Percentiles rank a stretch among this genome's conserved stretches.
Evolutionary conservation across 148 eudicot genomes (phyloP).

Genomic region (Chenopodium suecicum): DNA sequence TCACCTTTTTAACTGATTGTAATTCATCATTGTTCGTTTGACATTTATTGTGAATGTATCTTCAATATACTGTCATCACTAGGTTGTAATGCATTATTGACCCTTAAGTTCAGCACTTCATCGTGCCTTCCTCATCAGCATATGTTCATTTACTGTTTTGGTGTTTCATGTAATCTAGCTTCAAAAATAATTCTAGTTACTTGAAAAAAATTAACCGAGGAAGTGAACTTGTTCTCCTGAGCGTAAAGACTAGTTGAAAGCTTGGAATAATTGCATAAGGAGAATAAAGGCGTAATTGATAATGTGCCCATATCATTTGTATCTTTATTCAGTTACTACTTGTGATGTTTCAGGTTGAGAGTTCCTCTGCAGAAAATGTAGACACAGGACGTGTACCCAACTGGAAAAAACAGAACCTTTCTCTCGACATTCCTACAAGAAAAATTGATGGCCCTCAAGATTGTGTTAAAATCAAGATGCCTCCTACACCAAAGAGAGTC

Average conservation of each 20-base stretch:
- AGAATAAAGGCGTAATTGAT: background rate
- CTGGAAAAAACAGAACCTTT: slow-evolving; percentile 62
- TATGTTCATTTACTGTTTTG: background rate
- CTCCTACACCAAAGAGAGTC: slow-evolving; percentile 74
- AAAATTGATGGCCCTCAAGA: slow-evolving; percentile 46
- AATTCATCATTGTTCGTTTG: background rate
- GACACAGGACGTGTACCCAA: slow-evolving; percentile 40
- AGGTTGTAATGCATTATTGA: background rate
- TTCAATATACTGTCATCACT: background rate
- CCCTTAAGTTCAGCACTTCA: background rate
- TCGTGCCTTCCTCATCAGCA: background rate
- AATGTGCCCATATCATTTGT: background rate
- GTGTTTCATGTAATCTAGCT: background rate
- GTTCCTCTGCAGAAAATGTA: slow-evolving; percentile 30
- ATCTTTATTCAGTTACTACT: background rate
- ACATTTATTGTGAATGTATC: background rate
- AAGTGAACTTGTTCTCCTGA: background rate
- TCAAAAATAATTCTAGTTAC: too few species aligned
- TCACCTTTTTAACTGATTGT: background rate
- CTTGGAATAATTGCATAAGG: too few species aligned
- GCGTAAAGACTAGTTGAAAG: background rate
- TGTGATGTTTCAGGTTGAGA: slow-evolving; percentile 34
- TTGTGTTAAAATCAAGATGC: slow-evolving; percentile 56
- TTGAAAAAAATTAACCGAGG: background rate
- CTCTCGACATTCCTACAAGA: slow-evolving; percentile 68